Base-by-base conservation (phyloP, 1,284 basidiomycete species). In the Golubevia sp. region DNA sequence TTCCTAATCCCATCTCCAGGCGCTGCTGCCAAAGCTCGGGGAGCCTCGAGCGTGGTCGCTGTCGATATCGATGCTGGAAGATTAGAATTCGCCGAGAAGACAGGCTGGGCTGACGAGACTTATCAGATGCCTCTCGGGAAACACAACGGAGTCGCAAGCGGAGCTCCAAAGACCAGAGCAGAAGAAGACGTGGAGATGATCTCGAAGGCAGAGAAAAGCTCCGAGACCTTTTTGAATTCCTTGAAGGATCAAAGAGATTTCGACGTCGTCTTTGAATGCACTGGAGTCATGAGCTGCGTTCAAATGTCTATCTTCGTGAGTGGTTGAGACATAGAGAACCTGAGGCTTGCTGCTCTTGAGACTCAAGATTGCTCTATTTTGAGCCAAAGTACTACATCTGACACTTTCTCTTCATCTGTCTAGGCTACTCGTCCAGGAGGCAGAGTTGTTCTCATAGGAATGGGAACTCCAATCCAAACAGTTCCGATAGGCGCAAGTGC, bases 231-330 rank as follows among this genome's bases (percentile, higher is more conserved):
- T 7, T 58, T 67, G 18, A n/a, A 68, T 21, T 61, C 64, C 2
- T 51, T 74, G 13, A 27, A 24, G n/a, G 24, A 51, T 34, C 20
- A 7, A 13, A 50, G 26, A 25, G 94, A 94, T 13, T 96, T 94
- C 84, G 94, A 97, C 84, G 86, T 92, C 73, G 90, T 97, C 44
- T 92, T 94, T 76, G 95, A 97, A 84, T 97, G 95, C 85, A 96
- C 94, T 3, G 95, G 95, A 70, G 93, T 93, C 1, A 93, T 95
- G 84, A 87, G 74, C 24, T 82, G 84, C 70, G 76, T 84, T 26
- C 71, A 76, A 58, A 67, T 76, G 21, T 67, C 73, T 7, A 76
- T 83, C 62, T 79, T 77, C 51, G 70, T 68, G 53, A 63, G 69
- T 58, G 44, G 25, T 18, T 25, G 2, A 25, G 8, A 24, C 2